Conservation (phyloP, 2,329 filamentous ascomycete species). For the Cordyceps cicadae region DNA sequence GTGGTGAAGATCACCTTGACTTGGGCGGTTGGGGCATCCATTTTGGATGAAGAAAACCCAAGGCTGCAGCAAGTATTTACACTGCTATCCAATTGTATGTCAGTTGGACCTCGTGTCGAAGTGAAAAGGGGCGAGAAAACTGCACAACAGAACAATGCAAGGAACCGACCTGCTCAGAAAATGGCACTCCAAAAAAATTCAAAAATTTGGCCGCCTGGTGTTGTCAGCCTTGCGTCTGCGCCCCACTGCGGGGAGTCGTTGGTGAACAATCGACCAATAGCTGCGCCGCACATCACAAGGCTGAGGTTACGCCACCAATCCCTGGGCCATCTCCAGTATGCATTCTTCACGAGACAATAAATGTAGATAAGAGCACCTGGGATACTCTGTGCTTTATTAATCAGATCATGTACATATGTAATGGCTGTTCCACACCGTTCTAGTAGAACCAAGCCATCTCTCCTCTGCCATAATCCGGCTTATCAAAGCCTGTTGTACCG, state of each 20-base stretch:
- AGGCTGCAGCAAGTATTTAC: not conserved
- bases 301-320: not conserved
- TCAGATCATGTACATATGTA: not conserved
- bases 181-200: not conserved
- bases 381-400: not conserved
- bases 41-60: conserved; percentile 13
- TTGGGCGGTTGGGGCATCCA: conserved; percentile 40
- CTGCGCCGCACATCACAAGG: not conserved
- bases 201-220: not conserved
- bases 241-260: conserved; percentile 6
- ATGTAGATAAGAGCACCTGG: no score
- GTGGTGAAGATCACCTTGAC: conserved; percentile 63
- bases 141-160: not conserved
- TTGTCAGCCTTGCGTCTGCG: not conserved
- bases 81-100: not conserved
- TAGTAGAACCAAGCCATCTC: not conserved
- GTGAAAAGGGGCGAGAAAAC: not conserved
- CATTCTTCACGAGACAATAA: no score
- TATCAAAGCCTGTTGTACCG: conserved; percentile 48
- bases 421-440: not conserved
- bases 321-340: not conserved
- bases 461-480: not conserved
- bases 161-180: not conserved
- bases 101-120: not conserved
- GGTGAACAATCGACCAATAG: not conserved